Conservation (phyloP, 2,329 filamentous ascomycete species). For the Alternaria hordeiaustralica region DNA sequence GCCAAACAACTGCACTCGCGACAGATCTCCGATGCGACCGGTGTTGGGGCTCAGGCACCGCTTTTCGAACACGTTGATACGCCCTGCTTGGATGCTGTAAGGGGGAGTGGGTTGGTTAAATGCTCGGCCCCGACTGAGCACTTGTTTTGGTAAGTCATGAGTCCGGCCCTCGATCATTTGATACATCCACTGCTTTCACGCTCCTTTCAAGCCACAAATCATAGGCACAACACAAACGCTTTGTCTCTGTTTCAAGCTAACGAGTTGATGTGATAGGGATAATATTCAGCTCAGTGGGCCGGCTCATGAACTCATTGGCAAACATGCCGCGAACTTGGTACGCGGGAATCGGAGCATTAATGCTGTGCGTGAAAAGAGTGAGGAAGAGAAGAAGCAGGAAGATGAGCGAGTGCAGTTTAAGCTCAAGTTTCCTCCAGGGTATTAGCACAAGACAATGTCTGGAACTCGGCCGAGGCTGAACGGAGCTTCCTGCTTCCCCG, state of each 20-base stretch:
- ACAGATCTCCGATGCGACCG: constrained; percentile 41
- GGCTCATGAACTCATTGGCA: constrained; percentile 46
- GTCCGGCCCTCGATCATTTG: background rate
- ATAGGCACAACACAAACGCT: constrained; percentile 20
- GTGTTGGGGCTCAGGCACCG: constrained; percentile 39
- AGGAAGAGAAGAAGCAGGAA: background rate
- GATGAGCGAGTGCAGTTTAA: constrained; percentile 29
- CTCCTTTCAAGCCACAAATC: background rate
- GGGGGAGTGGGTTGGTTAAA: constrained; percentile 9
- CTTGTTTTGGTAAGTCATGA: constrained; percentile 42
- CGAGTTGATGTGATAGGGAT: constrained; percentile 38
- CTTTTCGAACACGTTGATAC: constrained; percentile 43
- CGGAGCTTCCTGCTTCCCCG: background rate
- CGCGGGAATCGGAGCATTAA: constrained; percentile 42
- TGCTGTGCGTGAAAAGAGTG: constrained; percentile 16
- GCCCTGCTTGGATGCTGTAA: constrained; percentile 36
- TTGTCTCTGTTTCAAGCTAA: constrained; percentile 45
- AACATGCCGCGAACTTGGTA: constrained; percentile 42
- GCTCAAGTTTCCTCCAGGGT: constrained; percentile 42
- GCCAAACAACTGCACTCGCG: constrained; percentile 40
- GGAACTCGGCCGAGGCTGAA: constrained; percentile 20
- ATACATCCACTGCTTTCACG: background rate
- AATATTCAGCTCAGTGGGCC: constrained; percentile 42
- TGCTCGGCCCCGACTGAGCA: constrained; percentile 41
- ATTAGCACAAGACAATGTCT: constrained; percentile 35